Percentiles rank a stretch among this genome's conserved stretches.
These are phyloP conservation scores for Eucalyptus coolabah DNA, from an alignment of 345 rosid genomes.

Conservation along the genomic window DNA sequence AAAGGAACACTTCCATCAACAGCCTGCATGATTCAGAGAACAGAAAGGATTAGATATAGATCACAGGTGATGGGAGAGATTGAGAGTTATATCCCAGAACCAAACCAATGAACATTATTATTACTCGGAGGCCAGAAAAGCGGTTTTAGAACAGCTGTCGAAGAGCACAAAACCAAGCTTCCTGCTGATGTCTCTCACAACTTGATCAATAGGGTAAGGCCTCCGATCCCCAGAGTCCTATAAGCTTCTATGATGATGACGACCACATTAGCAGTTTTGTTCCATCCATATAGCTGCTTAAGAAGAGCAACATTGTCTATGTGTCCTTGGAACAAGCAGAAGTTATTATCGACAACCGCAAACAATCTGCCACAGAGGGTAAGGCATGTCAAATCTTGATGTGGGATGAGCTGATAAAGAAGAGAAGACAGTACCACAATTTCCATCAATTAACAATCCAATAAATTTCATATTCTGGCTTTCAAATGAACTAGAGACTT, in stretches of 20 bases:
- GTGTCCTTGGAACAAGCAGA: too few relatives aligned
- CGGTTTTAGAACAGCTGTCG: constrained; percentile 35
- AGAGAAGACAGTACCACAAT: too few relatives aligned
- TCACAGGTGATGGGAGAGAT: background rate
- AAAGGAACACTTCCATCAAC: constrained; percentile 74
- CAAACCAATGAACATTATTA: too few relatives aligned
- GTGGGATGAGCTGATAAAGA: too few relatives aligned
- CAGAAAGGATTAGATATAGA: background rate
- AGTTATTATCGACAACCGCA: too few relatives aligned
- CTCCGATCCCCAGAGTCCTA: too few relatives aligned
- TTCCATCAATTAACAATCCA: too few relatives aligned
- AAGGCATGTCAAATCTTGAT: too few relatives aligned
- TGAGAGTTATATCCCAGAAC: background rate
- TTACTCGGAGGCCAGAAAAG: constrained; percentile 38
- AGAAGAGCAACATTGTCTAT: too few relatives aligned
- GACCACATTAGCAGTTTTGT: constrained; percentile 69
- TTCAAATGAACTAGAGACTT: too few relatives aligned
- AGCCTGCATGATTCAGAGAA: constrained; percentile 31
- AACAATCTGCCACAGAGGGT: too few relatives aligned
- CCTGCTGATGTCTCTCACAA: constrained; percentile 70
- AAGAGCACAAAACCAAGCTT: constrained; percentile 57
- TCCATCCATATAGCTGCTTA: constrained; percentile 19
- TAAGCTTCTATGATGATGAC: constrained; percentile 45
- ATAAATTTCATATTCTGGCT: too few relatives aligned
- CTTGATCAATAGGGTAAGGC: constrained; percentile 85